Evolutionary conservation across 2,329 filamentous ascomycete species (phyloP), one percentile per base, ranked within the genome.

Genomic region (Stachybotrys chartarum): DNA sequence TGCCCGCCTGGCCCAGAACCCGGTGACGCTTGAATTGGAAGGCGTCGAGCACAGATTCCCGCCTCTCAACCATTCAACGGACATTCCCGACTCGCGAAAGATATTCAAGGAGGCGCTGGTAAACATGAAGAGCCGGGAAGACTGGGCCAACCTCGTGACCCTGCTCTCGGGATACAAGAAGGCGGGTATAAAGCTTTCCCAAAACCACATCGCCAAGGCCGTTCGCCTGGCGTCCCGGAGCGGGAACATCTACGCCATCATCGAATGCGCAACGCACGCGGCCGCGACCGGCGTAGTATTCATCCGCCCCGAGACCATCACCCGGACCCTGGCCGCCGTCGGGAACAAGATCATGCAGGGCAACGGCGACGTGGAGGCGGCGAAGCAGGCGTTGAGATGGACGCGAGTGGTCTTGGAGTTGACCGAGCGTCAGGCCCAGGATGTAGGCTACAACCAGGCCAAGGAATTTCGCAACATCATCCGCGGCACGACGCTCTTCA

Each of bases 1-100:
- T 59, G 70, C 76, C 59, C 68, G 68, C 56, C 76, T 87, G 46
- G 70, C 78, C 57, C 69, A 73, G 42, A 81, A 85, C 64, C 80
- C 82, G 44, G 74, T 85, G 58, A 73, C 74, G 57, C 78, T 85
- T 59, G 79, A 84, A 60, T 75, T 87, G 59, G 81, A 81, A 57
- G 82, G 76, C 61, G 73, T 82, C 56, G 70, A 80, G 59, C 67
- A 80, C 67, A 76, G 73, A 59, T 84, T 84, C 70, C 68, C 70
- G 51, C 70, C 77, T 64, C 68, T 77, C 55, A 66, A 82, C 67
- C 65, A 60, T n/a, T 59, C 72, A 59, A 68, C 57, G 18, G 74
- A 72, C 46, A 55, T 81, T 5, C 78, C 76, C 44, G 71, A 71
- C 59, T 75, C 77, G 6, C 72, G 70, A 30, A 65, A 66, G 39